Base-by-base conservation (phyloP, 1,284 basidiomycete species). In the Cryptococcus sp. region DNA sequence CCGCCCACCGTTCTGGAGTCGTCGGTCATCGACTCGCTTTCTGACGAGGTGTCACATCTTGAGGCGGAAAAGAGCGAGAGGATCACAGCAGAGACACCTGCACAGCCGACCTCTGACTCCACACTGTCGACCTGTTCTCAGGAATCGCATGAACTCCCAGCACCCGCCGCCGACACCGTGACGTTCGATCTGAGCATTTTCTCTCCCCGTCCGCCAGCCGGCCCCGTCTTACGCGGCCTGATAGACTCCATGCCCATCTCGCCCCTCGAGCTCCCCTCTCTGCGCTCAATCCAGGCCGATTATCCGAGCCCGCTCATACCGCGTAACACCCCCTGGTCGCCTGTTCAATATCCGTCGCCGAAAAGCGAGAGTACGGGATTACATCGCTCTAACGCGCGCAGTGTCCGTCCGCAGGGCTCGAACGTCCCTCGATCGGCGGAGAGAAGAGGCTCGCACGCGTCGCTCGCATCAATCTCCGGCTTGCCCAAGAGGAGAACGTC, bases 111-210 rank as follows among this genome's bases (percentile, higher is more conserved):
- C 13, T 23, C 38, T 47, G n/a, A 19, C 25, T 5, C 19, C 30
- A 23, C 42, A 19, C 25, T 45, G 5, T 16, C 52, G 5, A 23
- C 27, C 11, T n/a, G 2, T 25, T 17, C 20, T 22, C 47, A 16
- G n/a, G 19, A 35, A 17, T 42, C 39, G 16, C 39, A 47, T 3
- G 20, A 17, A 1, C 8, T 47, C 42, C 58, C 58, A 23, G n/a
- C 43, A 25, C 48, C 58, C 16, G 22, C n/a, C 16, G 50, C 42
- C 13, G 38, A 22, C 25, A 47, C 48, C 0, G 40, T 52, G 13
- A 47, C n/a, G 4, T 61, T 61, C 47, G 52, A 59, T 35, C 30
- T 57, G 7, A 52, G 53, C 19, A 62, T 65, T 52, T 65, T 65
- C 48, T 65, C 63, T 2, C 63, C 63, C 40, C 50, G 63, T 17